These are phyloP conservation scores for Phaeoacremonium minimum DNA, from an alignment of 2,329 filamentous ascomycete species.

Conservation along the genomic window DNA sequence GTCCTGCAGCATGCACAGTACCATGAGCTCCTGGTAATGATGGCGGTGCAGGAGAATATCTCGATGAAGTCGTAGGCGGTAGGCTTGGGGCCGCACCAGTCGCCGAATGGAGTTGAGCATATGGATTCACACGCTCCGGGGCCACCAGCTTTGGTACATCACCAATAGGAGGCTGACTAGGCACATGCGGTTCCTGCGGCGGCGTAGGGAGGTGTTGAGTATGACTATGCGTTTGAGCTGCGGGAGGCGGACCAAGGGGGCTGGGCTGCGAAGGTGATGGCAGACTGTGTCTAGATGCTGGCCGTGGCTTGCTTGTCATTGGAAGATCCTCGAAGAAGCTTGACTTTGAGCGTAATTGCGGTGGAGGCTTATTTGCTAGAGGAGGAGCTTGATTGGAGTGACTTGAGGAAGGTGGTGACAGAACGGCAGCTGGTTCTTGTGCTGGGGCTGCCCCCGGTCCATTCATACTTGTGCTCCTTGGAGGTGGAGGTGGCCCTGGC, in stretches of 20 bases:
- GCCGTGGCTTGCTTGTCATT: slow-evolving; percentile 55
- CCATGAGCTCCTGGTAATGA: slow-evolving; percentile 31
- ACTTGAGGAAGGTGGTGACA: slow-evolving; percentile 31
- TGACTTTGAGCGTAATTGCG: slow-evolving; percentile 32
- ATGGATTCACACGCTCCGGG: slow-evolving; percentile 48
- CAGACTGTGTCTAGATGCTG: slow-evolving; percentile 49
- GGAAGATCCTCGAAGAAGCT: slow-evolving; percentile 80
- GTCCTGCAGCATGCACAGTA: slow-evolving; percentile 27
- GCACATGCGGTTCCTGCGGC: slow-evolving; percentile 9
- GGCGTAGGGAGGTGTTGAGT: slow-evolving; percentile 10
- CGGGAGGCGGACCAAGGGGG: slow-evolving; percentile 23
- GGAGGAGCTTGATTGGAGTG: slow-evolving; percentile 26
- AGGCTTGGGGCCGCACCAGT: slow-evolving; percentile 15
- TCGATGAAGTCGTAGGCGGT: slow-evolving; percentile 24
- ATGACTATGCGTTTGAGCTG: slow-evolving; percentile 13
- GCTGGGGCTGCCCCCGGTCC: slow-evolving; percentile 16
- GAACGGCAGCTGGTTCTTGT: slow-evolving; percentile 15
- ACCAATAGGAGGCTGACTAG: slow-evolving; percentile 16
- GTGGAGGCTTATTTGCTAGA: slow-evolving; percentile 24
- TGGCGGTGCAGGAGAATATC: slow-evolving; percentile 60
- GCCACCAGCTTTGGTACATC: slow-evolving; percentile 41
- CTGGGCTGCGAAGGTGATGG: slow-evolving; percentile 36
- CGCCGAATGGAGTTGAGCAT: slow-evolving; percentile 38
- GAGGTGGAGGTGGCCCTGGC: slow-evolving; percentile 45
- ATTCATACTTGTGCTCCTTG: slow-evolving; percentile 59